These are phyloP conservation scores for Calonectria fujianensis DNA, from an alignment of 2,329 filamentous ascomycete genomes.

Conservation along the genomic window DNA sequence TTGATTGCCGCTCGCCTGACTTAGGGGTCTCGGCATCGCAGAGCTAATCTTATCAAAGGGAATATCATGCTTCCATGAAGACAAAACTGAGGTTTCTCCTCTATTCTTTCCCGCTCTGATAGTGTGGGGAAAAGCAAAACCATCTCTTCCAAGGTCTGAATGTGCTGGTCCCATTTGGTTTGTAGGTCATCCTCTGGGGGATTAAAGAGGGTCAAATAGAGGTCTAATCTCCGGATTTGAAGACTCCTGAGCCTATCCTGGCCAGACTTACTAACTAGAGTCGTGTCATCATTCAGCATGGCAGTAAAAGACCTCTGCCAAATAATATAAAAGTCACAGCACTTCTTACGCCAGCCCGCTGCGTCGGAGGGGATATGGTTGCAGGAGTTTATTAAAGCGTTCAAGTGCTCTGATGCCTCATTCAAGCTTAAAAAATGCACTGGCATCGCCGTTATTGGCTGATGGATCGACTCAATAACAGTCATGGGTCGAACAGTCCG, in stretches of 20 bases:
- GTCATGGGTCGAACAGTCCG: too few species aligned
- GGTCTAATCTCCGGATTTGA: background rate
- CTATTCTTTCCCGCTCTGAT: too few species aligned
- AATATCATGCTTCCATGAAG: background rate
- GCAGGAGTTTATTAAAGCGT: too few species aligned
- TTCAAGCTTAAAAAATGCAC: too few species aligned
- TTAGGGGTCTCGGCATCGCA: background rate
- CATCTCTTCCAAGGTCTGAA: background rate
- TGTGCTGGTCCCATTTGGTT: background rate
- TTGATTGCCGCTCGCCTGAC: background rate
- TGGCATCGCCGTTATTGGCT: too few species aligned
- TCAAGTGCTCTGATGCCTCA: too few species aligned
- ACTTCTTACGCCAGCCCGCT: too few species aligned
- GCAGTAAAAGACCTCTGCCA: background rate
- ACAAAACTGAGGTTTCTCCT: too few species aligned
- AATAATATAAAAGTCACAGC: too few species aligned
- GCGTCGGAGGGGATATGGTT: too few species aligned
- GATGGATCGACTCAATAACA: too few species aligned
- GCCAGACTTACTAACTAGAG: background rate
- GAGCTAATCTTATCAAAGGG: background rate
- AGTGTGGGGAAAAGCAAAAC: background rate
- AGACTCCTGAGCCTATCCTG: background rate
- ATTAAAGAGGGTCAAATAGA: background rate
- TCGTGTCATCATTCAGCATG: background rate
- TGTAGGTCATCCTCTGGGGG: background rate